phyloP scores from a whole-genome alignment of 495 filamentous ascomycete species.

The Schizothecium vesticola region DNA sequence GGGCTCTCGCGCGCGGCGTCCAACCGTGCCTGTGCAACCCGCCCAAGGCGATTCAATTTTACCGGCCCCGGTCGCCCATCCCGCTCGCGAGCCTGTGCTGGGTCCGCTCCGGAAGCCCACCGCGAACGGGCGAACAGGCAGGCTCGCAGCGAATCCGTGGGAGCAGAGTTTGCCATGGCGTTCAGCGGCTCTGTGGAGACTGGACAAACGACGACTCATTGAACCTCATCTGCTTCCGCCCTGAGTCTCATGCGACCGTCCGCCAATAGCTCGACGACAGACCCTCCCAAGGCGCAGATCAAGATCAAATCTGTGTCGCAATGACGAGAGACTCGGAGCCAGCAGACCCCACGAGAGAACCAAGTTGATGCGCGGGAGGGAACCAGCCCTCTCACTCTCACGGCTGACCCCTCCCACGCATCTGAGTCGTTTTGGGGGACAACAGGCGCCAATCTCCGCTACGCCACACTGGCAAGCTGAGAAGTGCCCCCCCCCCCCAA shows the following conservation, averaged over 20 bases:
- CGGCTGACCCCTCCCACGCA: neutral
- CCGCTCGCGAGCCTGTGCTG: neutral
- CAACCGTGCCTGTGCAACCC: neutral
- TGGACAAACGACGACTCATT: neutral
- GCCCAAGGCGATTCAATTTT: conserved; percentile 2
- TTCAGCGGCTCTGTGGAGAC: neutral
- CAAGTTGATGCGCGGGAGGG: neutral
- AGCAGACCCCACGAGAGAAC: neutral
- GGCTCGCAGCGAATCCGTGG: neutral
- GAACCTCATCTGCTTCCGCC: neutral
- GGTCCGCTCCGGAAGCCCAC: neutral
- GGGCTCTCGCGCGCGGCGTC: neutral
- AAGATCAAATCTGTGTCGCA: neutral
- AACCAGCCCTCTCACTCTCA: too few species aligned
- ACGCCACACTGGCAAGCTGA: neutral
- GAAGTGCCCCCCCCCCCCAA: neutral
- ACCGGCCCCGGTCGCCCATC: conserved; percentile 7
- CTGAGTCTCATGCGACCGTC: neutral
- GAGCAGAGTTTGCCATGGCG: neutral
- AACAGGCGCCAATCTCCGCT: neutral
- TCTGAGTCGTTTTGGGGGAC: neutral
- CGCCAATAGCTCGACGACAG: conserved; percentile 1
- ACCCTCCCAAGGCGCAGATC: neutral
- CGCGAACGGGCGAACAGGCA: neutral
- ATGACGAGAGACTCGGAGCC: neutral